These are phyloP conservation scores for Wickerhamomyces hampshirensis DNA, from an alignment of 805 yeast species.

Conservation along the genomic window DNA sequence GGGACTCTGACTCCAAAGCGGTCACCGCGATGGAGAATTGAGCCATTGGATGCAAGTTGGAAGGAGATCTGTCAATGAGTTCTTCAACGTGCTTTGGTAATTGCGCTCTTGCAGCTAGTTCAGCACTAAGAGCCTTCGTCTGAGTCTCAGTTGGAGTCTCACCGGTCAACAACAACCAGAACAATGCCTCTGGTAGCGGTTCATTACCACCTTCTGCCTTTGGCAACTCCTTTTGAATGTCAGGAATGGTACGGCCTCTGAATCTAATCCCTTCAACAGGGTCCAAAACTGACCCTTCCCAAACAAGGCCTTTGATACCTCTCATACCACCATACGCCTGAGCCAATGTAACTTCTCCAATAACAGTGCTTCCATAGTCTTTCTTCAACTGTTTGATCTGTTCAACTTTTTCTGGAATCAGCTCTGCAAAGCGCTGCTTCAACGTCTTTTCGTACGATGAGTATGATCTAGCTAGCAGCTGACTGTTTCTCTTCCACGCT, in stretches of 20 bases:
- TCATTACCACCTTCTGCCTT: conserved; percentile 63
- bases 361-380: conserved; percentile 73
- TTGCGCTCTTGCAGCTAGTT: conserved; percentile 72
- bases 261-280: conserved; percentile 84
- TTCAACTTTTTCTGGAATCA: conserved; percentile 88
- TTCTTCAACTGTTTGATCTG: conserved; percentile 81
- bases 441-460: conserved; percentile 50
- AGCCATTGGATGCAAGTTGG: conserved; percentile 83
- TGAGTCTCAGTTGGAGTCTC: conserved; percentile 74
- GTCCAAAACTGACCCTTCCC: conserved; percentile 87
- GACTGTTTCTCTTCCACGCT: conserved; percentile 11
- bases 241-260: conserved; percentile 82
- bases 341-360: conserved; percentile 70
- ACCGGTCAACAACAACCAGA: conserved; percentile 81
- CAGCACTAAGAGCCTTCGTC: conserved; percentile 65
- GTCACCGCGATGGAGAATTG: conserved; percentile 81
- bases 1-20: conserved; percentile 78
- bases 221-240: conserved; percentile 69
- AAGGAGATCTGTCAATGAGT: conserved; percentile 69
- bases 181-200: conserved; percentile 73
- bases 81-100: conserved; percentile 76
- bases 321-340: conserved; percentile 93
- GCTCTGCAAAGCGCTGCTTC: conserved; percentile 90
- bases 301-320: conserved; percentile 78
- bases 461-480: conserved; percentile 21